These are phyloP conservation scores for Sarocladium kiliense DNA, from an alignment of 2,329 filamentous ascomycete genomes.

Conservation along the genomic window DNA sequence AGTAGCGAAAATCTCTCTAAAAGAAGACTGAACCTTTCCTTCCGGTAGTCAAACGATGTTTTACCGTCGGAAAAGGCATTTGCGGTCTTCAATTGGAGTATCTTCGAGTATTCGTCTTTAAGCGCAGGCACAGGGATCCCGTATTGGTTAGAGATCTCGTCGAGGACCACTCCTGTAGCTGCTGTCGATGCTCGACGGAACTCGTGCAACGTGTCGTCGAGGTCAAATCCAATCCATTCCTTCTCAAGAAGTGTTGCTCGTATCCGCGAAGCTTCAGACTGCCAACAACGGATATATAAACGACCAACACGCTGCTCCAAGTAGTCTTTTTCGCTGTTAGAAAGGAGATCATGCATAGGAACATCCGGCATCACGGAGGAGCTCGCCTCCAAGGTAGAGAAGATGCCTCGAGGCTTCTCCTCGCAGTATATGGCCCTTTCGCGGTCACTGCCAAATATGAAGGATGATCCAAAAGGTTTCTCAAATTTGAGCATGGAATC, in stretches of 20 bases:
- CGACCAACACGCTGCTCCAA: too few species aligned
- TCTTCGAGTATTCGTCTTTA: conserved; percentile 22
- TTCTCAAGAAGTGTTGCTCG: conserved; percentile 12
- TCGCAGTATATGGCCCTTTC: too few species aligned
- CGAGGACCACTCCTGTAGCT: conserved; percentile 29
- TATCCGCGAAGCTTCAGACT: too few species aligned
- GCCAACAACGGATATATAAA: too few species aligned
- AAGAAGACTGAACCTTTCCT: conserved; percentile 30
- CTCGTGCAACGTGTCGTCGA: conserved; percentile 43
- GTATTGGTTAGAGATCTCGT: conserved; percentile 19
- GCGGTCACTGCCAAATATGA: too few species aligned
- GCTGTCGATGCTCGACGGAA: conserved; percentile 34
- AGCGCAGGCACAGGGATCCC: conserved; percentile 13
- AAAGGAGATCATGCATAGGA: too few species aligned
- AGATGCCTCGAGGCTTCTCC: too few species aligned
- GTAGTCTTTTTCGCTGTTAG: too few species aligned
- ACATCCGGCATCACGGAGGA: too few species aligned
- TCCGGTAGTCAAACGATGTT: conserved; percentile 35
- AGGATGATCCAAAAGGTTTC: too few species aligned
- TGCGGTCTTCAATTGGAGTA: conserved; percentile 29
- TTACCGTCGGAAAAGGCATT: conserved; percentile 39
- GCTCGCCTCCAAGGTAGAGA: too few species aligned
- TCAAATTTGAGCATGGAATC: too few species aligned
- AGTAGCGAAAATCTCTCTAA: conserved; percentile 23
- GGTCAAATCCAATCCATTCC: conserved; percentile 39